Evolutionary conservation across 1,284 basidiomycete species (phyloP), one percentile per base, ranked within the genome.

Genomic region (Coniferiporia sulphurascens): DNA sequence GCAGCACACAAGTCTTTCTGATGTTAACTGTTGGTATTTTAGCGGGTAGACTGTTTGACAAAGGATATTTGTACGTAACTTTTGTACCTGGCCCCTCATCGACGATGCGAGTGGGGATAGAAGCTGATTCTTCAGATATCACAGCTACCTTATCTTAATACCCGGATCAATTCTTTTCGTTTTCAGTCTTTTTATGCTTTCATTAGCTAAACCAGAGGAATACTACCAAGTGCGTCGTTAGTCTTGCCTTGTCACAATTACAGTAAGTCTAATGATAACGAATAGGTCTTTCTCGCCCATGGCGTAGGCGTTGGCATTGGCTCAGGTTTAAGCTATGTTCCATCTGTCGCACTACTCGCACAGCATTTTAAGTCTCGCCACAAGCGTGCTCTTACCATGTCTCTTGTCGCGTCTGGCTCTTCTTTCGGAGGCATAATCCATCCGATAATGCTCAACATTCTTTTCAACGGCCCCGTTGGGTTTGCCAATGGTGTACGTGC

Each of bases 371-470:
- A 46, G 53, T 50, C 41, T 17, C 43, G 49, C 15, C 56, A 58
- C 36, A 48, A 36, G 19, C 72, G 81, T 49, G 76, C 79, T 3
- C 70, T 82, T 52, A 80, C 78, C 5, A 81, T 74, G n/a, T 78
- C 79, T 17, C 71, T 83, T 55, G 78, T 76, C 32, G 76, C 77
- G 22, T 77, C 78, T 51, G 79, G 78, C 65, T 66, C 79, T 35
- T 79, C 80, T 4, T 63, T 76, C 22, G 80, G 81, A 2, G 80
- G 80, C 3, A 72, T 81, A 45, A 67, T 78, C 19, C 80, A 77
- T 71, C 80, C 81, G 2, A 80, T 82, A 59, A 68, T 82, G 65
- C 69, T 81, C 49, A 81, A 81, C 62, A 71, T 75, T 35, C 63
- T 71, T 46, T 58, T 70, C 53, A 50, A 69, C 38, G 32, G 54